These are phyloP conservation scores for Coemansia sp. DNA, from an alignment of 192 early-diverging fungal genomes.

Conservation along the genomic window DNA sequence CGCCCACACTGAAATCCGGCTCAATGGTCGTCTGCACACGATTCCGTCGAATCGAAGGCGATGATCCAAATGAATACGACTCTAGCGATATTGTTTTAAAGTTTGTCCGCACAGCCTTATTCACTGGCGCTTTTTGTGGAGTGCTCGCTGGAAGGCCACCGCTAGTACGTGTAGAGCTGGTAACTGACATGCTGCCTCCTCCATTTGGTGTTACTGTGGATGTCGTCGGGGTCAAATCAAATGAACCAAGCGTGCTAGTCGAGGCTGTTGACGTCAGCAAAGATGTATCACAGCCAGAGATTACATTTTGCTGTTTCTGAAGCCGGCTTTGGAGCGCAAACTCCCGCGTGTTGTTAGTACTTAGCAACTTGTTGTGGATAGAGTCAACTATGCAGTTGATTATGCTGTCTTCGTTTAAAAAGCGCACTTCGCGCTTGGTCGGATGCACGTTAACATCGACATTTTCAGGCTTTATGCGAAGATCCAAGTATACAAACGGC, in stretches of 20 bases:
- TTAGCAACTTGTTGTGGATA: constrained; percentile 68
- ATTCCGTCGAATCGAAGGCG: constrained; percentile 32
- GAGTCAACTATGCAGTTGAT: constrained; percentile 66
- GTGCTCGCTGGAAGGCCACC: constrained; percentile 11
- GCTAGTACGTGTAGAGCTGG: background rate
- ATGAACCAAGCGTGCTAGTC: background rate
- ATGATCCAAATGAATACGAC: constrained; percentile 42
- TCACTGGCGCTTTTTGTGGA: constrained; percentile 57
- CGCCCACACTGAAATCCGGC: constrained; percentile 29
- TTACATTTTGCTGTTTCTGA: constrained; percentile 6
- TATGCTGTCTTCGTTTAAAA: constrained; percentile 87
- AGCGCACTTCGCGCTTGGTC: constrained; percentile 92
- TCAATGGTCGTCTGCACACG: constrained; percentile 39
- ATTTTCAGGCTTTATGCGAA: constrained; percentile 83
- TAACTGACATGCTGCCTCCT: background rate
- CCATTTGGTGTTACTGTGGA: constrained; percentile 3
- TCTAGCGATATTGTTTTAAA: constrained; percentile 78
- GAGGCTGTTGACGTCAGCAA: constrained; percentile 10
- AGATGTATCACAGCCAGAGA: background rate
- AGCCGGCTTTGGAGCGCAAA: constrained; percentile 65
- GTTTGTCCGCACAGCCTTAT: constrained; percentile 86
- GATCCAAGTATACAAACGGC: constrained; percentile 85
- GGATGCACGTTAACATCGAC: constrained; percentile 99
- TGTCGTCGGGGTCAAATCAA: background rate
- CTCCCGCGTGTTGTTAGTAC: constrained; percentile 69